These are phyloP conservation scores for Rhamnella rubrinervis DNA, from an alignment of 331 rosid genomes.

Conservation along the genomic window DNA sequence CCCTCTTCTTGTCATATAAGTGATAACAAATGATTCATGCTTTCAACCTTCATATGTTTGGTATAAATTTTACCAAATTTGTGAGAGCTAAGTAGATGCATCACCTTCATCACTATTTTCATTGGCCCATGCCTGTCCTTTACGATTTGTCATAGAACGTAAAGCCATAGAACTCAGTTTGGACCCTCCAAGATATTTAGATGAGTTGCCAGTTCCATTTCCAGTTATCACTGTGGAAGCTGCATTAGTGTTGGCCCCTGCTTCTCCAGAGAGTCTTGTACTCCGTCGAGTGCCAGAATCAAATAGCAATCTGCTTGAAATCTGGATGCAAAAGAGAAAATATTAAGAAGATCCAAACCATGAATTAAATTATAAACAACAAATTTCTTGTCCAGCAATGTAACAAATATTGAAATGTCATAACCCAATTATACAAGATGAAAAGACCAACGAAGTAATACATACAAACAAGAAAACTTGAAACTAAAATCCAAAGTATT, in stretches of 20 bases:
- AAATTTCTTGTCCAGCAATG: neutral
- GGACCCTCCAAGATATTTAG: constrained; percentile 83
- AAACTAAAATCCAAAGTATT: no score
- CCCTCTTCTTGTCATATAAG: neutral
- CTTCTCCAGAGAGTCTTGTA: constrained; percentile 77
- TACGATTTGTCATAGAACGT: constrained; percentile 70
- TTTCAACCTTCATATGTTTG: neutral
- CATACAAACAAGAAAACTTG: neutral
- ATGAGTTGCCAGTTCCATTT: constrained; percentile 76
- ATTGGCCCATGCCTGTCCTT: constrained; percentile 82
- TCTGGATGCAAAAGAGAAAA: constrained; percentile 45
- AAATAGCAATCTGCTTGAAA: constrained; percentile 91
- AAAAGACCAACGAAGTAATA: neutral
- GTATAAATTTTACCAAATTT: neutral
- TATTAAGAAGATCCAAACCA: neutral
- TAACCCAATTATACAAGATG: neutral
- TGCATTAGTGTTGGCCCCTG: constrained; percentile 57
- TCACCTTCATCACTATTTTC: constrained; percentile 85
- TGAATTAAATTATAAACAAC: neutral
- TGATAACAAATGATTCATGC: neutral
- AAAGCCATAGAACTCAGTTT: constrained; percentile 72
- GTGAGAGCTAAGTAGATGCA: constrained; percentile 10
- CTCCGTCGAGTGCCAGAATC: constrained; percentile 97
- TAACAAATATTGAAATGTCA: neutral
- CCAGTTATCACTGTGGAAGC: constrained; percentile 55